phyloP scores from a whole-genome alignment of 2,329 filamentous ascomycete species.

The Ramichloridium luteum region DNA sequence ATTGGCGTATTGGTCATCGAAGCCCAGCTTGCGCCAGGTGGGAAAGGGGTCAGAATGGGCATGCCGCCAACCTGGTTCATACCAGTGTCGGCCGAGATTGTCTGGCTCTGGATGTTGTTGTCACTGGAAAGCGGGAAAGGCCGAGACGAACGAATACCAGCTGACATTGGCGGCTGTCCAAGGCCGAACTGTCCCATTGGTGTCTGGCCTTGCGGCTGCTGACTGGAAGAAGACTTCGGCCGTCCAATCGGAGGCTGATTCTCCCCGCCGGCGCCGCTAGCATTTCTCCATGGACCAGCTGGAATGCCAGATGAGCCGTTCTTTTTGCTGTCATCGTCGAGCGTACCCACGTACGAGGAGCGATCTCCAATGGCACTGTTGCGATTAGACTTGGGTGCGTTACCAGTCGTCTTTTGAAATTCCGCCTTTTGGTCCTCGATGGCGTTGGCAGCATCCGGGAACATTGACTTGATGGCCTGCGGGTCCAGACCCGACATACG shows the following conservation, averaged over 20 bases:
- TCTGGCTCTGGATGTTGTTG: slow-evolving; percentile 69
- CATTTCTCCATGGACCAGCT: slow-evolving; percentile 65
- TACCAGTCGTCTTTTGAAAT: slow-evolving; percentile 89
- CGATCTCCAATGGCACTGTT: slow-evolving; percentile 78
- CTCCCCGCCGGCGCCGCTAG: slow-evolving; percentile 35
- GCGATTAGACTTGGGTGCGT: slow-evolving; percentile 77
- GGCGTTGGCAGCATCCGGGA: slow-evolving; percentile 94
- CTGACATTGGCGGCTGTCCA: slow-evolving; percentile 63
- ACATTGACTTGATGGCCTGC: slow-evolving; percentile 95
- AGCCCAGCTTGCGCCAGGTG: slow-evolving; percentile 85
- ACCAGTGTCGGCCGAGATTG: slow-evolving; percentile 35
- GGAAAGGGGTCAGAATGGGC: slow-evolving; percentile 67
- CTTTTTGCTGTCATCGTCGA: slow-evolving; percentile 50
- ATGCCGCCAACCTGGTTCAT: slow-evolving; percentile 48
- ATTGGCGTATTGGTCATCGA: slow-evolving; percentile 98
- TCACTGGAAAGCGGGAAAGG: slow-evolving; percentile 54
- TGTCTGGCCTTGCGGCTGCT: slow-evolving; percentile 44
- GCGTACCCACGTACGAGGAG: slow-evolving; percentile 59
- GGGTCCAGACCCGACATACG: slow-evolving; percentile 89
- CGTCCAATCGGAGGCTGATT: slow-evolving; percentile 45
- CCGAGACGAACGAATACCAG: slow-evolving; percentile 67
- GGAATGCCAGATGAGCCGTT: slow-evolving; percentile 52
- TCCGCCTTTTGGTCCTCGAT: slow-evolving; percentile 97
- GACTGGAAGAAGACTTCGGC: slow-evolving; percentile 68
- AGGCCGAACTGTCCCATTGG: slow-evolving; percentile 77